Evolutionary conservation across 2,329 filamentous ascomycete species (phyloP), one percentile per base, ranked within the genome.

Genomic region (Eurotiales sp.): DNA sequence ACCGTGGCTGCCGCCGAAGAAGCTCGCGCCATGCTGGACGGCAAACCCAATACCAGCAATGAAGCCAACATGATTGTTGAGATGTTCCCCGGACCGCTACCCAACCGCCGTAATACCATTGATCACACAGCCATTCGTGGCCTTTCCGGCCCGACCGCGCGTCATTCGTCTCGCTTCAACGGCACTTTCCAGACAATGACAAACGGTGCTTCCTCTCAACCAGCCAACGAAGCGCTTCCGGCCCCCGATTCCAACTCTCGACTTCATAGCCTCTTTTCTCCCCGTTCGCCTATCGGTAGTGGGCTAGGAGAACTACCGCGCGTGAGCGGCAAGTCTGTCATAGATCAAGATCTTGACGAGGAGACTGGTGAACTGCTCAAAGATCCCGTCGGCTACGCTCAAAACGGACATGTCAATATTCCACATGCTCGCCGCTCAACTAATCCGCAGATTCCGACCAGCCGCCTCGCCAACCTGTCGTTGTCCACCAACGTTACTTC

Each of bases 361-460:
- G 82, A 85, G 58, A 84, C 82, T 3, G 79, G 79, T 10, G 78
- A 81, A 50, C 62, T 85, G 30, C 74, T 85, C 48, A 82, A 83
- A 53, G 82, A 86, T 61, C 80, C 82, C 1, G 73, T 84, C 51
- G 82, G 79, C 8, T 85, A 83, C 59, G 88, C 87, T 8, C 86
- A 91, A 61, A 88, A 84, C 61, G 85, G 84, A 2, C 75, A 80
- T 12, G 62, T 61, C 37, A 69, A 67, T 46, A 48, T 51, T n/a
- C 60, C 63, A 36, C 62, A 62, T 41, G 72, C 78, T 54, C 84
- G 88, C 49, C 83, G 85, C 57, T 81, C 83, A 34, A 90, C 86
- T 1, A 87, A 84, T 49, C 84, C 87, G 22, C 83, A 88, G 54
- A 74, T 91, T 34, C 85, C 87, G 7, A 80, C 88, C 22, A 74